Percentiles rank a stretch among this genome's conserved stretches.
Conservation (phyloP, 176 grass and related monocot genomes). For the Themeda triandra region DNA sequence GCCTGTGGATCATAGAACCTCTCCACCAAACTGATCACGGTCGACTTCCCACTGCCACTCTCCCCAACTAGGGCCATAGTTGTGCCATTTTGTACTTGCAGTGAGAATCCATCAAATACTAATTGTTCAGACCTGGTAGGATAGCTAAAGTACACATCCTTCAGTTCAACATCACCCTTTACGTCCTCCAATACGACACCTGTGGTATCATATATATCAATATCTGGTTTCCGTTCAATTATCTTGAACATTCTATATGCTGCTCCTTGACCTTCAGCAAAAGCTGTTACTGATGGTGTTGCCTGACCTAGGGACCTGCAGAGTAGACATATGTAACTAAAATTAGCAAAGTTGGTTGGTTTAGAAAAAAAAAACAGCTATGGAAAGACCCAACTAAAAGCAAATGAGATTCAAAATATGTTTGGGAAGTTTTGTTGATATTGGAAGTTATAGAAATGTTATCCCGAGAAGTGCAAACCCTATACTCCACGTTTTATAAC, state of each 20-base stretch:
- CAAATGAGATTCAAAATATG: background rate
- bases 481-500: background rate
- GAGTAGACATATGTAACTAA: background rate
- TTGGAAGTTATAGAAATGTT: background rate
- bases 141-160: conserved; percentile 77
- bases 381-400: conserved; percentile 1
- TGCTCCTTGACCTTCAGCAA: conserved; percentile 82
- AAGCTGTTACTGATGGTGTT: conserved; percentile 66
- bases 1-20: conserved; percentile 91
- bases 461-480: background rate
- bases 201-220: conserved; percentile 48
- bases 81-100: conserved; percentile 49
- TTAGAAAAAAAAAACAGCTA: background rate
- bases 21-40: conserved; percentile 70
- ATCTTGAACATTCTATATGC: conserved; percentile 81
- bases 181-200: conserved; percentile 68
- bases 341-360: background rate
- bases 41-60: conserved; percentile 86
- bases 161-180: conserved; percentile 75
- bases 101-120: conserved; percentile 74
- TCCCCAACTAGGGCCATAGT: conserved; percentile 91
- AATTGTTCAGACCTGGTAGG: conserved; percentile 60
- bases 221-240: conserved; percentile 69
- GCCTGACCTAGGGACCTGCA: conserved; percentile 78
- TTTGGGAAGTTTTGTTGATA: background rate